Base-by-base conservation (phyloP, 2,329 filamentous ascomycete species). In the Colletotrichum theobromicola region DNA sequence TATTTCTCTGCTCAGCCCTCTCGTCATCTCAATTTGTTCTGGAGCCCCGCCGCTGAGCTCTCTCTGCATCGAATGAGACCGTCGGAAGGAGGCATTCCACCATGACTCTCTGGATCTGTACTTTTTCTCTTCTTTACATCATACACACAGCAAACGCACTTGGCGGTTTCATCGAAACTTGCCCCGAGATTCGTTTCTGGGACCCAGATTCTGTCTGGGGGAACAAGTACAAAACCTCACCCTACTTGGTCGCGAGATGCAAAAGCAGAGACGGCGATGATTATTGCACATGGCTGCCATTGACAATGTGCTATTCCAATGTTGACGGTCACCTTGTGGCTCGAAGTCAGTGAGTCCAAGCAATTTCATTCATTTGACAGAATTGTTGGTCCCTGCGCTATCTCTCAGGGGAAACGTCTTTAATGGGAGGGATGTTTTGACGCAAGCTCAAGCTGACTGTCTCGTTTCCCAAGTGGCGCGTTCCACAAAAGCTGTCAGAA, bases 21-120 rank as follows among this genome's bases (percentile, higher is more conserved):
- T 5, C 0, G 37, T 10, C n/a, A 21, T 12, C n/a, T 2, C 37
- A 46, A 21, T n/a, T n/a, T 46, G 37, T 1, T 6, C 18, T 7
- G 4, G 1, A 42, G n/a, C 0, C n/a, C 2, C 18, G 37, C 1
- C 18, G 9, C 37, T 21, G 9, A 2, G 5, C 5, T 18, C 18
- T 46, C 0, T 46, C 5, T 46, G 18, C 37, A 21, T 21, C 15
- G 1, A 46, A n/a, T 12, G 9, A 46, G 37, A n/a, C 18, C 1
- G 0, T 46, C 4, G 37, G 5, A 46, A 21, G 12, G 37, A 10
- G 18, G 10, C 6, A 1, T 12, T 46, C 0, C 5, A 4, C 37
- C 18, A 46, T 46, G 18, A 9, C 0, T 9, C 2, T 46, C 9
- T 4, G 4, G 0, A 4, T 18, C 37, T 46, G 37, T n/a, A 1